Evolutionary conservation across 1,284 basidiomycete species (phyloP), one percentile per base, ranked within the genome.

Genomic region (Fomes fomentarius): DNA sequence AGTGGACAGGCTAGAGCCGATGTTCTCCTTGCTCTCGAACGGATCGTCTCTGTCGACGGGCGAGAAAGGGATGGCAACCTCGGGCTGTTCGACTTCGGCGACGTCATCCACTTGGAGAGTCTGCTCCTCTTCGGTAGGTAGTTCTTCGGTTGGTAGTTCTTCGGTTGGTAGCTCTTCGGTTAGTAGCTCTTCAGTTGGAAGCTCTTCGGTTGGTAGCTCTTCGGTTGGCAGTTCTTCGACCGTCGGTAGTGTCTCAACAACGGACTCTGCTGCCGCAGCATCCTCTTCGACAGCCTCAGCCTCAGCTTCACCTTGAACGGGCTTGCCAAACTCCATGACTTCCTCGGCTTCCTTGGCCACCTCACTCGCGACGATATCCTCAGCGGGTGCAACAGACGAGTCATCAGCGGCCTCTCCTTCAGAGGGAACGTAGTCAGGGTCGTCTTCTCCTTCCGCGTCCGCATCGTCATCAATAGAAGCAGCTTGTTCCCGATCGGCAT

Each of bases 361-460:
- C 2, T 40, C 38, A 40, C 14, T 11, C 11, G 7, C 38, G 38
- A 40, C 21, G 22, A 1, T 14, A 17, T 35, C 31, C 10, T 30
- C 33, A 24, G 33, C 33, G 3, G 44, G 15, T 5, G 33, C 28
- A n/a, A 30, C 15, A 12, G 51, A 28, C 5, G 42, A 42, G 25
- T 34, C 46, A 3, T 55, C 52, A 9, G 22, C 37, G 19, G n/a
- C 30, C 7, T 54, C 47, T 3, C 43, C 39, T n/a, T 42, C 47
- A 7, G 48, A 35, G 8, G 47, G 39, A 1, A 41, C 46, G 35
- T 69, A 69, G 14, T 75, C 73, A 8, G 69, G 69, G 52, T 74
- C 74, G 14, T 68, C 50, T 30, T 72, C 70, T 7, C 71, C 73
- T 52, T 73, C 69, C 2, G 71, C 69, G 51, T 72, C 71, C 0